Percentiles rank a stretch among this genome's conserved stretches.
phyloP scores from a whole-genome alignment of 1,284 basidiomycete genomes.

The Malassezia equina region DNA sequence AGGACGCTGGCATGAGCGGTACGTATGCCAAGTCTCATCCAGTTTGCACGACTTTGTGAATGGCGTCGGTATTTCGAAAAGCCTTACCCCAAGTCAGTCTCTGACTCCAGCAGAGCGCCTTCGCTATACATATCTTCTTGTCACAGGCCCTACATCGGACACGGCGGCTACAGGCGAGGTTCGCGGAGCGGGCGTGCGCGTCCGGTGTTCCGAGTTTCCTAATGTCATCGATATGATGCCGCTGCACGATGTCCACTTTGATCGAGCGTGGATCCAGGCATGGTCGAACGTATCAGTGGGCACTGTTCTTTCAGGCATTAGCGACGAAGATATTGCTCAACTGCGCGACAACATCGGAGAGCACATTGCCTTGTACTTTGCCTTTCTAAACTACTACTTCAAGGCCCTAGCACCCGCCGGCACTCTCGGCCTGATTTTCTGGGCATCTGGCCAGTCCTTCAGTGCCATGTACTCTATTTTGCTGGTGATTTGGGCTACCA shows the following conservation, averaged over 20 bases:
- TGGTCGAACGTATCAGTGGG: constrained; percentile 28
- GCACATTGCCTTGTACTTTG: constrained; percentile 46
- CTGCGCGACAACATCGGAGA: constrained; percentile 45
- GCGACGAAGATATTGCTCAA: constrained; percentile 32
- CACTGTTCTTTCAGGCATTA: constrained; percentile 25
- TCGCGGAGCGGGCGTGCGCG: constrained; percentile 26
- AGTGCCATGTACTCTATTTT: constrained; percentile 32
- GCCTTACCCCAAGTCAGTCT: not conserved
- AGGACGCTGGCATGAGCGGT: constrained; percentile 21
- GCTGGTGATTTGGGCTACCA: constrained; percentile 34
- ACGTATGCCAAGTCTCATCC: not conserved
- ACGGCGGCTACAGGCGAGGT: not conserved
- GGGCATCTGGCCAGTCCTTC: constrained; percentile 26
- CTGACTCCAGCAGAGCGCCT: constrained; percentile 25
- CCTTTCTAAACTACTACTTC: constrained; percentile 43
- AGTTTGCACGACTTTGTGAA: constrained; percentile 29
- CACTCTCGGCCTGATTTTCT: constrained; percentile 29
- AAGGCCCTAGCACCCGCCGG: constrained; percentile 32
- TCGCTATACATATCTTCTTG: constrained; percentile 29
- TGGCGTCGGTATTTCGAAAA: constrained; percentile 25
- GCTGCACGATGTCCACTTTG: constrained; percentile 39
- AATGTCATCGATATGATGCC: constrained; percentile 40
- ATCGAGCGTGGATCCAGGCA: constrained; percentile 34
- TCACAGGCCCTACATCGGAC: constrained; percentile 18
- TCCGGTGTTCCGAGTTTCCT: constrained; percentile 26